Base-by-base conservation (phyloP, 2,329 filamentous ascomycete species). In the Penicillium sp. region DNA sequence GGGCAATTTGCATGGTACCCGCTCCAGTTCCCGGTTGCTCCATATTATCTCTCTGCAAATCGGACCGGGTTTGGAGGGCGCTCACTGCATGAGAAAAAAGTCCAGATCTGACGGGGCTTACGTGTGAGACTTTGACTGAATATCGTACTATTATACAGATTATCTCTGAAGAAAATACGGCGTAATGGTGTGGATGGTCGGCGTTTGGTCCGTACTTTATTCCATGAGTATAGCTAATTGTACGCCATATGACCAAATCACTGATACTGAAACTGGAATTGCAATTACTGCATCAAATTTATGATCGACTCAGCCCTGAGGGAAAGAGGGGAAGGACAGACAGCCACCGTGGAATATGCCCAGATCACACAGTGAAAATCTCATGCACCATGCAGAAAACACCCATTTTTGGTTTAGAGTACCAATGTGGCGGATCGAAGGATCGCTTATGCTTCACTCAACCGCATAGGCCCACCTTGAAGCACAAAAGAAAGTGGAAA, bases 371-470 rank as follows among this genome's bases (percentile, higher is more conserved):
- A 30, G 34, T 27, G 46, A 50, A 26, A 44, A 38, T 44, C 32
- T 23, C 35, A 29, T 53, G 51, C 45, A 53, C 44, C 7, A 48
- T 43, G 51, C 45, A 49, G 30, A 4, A n/a, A 23, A 39, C 16
- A 30, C 23, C 34, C 4, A 35, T 18, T 11, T 34, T 40, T 18
- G 27, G 16, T 4, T 4, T 52, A 32, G 16, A 47, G 30, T 30
- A 52, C 56, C 56, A 56, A 46, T 55, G 32, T 47, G 45, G 49
- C 40, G 56, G 58, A 54, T 23, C 14, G 14, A 34, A 23, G 34
- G 46, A 47, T 46, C 38, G 34, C 16, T 51, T 30, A 18, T 38
- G 16, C 49, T 29, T 30, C 29, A 42, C 50, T 18, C 30, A 26
- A 26, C 41, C 43, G 52, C 39, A 34, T 46, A 36, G 41, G 39